Evolutionary conservation across 23 red algal genomes (phyloP), one percentile per base, ranked within the genome.

Genomic region (Agarophyton chilense): DNA sequence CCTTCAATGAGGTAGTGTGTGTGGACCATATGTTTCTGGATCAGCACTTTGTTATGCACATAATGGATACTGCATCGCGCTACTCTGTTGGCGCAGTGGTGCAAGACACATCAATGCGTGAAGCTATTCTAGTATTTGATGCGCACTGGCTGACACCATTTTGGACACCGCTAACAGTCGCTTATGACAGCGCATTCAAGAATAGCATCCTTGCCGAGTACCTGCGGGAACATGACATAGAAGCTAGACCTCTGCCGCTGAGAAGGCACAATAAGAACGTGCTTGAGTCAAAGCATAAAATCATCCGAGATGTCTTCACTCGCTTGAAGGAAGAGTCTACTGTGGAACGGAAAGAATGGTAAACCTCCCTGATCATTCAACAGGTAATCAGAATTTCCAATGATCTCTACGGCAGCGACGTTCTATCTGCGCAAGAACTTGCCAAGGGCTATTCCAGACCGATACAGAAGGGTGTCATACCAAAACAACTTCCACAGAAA

Each of bases 231-330:
- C 0, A 62, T 19, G 62, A 38, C 43, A 53, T 68, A 28, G 33
- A 45, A 44, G 12, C 2, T 17, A 18, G 52, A 72, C 19, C 65
- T 3, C 17, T 71, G 46, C 57, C 81, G 13, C 58, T 31, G 6
- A 56, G 60, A 14, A 33, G 25, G 17, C 81, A 86, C 66, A 87
- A 54, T 53, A 87, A 76, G 49, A 87, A 87, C 17, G 83, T 72
- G 11, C 13, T 87, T 24, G 83, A 87, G 38, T 57, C 83, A 7
- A 87, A 87, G 47, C 83, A 74, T 34, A 51, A 31, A 29, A 75
- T 73, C 41, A 56, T 87, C 9, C 53, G 66, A 9, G 83, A 87
- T 45, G 45, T 87, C 13, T 87, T 62, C 46, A 22, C 75, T 9
- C 65, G 66, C 22, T 13, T 74, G 2, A 21, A 87, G 63, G 83